Evolutionary conservation across 202 grass and related monocot species (phyloP).

Genomic region (Digitaria exilis): DNA sequence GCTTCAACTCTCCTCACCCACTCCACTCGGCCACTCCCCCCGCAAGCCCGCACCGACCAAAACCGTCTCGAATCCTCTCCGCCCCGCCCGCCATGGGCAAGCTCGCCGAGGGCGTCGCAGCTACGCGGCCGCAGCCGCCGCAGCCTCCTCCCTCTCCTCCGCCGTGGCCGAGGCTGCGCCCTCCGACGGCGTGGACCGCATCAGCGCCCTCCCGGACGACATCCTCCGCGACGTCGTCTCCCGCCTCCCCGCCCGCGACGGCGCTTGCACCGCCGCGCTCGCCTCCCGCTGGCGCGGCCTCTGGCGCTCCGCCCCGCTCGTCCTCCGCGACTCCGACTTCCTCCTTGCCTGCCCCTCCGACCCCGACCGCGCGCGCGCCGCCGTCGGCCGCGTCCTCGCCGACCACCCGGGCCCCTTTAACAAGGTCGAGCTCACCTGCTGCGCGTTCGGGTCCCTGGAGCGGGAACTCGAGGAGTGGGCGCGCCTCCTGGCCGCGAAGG

Average conservation of each 20-base stretch:
- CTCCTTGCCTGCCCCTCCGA: not conserved
- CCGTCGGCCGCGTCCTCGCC: not conserved
- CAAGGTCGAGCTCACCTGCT: not conserved
- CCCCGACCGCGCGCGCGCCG: not conserved
- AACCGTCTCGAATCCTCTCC: too few species aligned
- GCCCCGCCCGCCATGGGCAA: not conserved
- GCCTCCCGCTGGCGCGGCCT: not conserved
- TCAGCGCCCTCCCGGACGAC: slow-evolving; percentile 16
- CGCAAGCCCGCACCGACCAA: too few species aligned
- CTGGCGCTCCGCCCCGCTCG: not conserved
- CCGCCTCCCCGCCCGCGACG: slow-evolving; percentile 14
- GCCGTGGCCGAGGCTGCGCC: not conserved
- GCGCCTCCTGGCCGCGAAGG: not conserved
- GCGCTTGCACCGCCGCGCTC: not conserved
- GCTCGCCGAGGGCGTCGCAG: not conserved
- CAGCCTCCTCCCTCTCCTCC: not conserved
- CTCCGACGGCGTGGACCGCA: not conserved
- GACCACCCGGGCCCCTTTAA: not conserved
- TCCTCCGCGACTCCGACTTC: not conserved
- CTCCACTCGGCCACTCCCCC: too few species aligned
- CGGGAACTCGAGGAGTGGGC: not conserved
- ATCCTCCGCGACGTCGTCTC: slow-evolving; percentile 24
- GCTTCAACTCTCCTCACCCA: not conserved
- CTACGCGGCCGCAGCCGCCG: not conserved
- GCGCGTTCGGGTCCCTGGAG: not conserved